A percentile compares a stretch with the other conserved stretches of the same genome.
Evolutionary conservation across 179 eudicot species (phyloP).

Genomic region (Carnegiea gigantea): DNA sequence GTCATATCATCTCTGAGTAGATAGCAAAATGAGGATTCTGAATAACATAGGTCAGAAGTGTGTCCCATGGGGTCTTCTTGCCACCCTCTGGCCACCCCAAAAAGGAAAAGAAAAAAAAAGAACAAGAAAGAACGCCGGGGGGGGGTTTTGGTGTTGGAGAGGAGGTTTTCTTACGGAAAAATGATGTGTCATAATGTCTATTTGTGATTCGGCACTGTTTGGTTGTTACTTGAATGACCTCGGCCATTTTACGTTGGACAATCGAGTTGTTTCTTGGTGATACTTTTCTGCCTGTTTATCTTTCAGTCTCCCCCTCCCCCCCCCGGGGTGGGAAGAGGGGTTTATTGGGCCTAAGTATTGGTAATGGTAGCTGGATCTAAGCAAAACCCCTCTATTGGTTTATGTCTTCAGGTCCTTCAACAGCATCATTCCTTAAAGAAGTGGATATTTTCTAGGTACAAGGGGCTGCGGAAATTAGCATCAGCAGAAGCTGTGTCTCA

Average conservation of each 20-base stretch:
- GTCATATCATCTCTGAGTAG: not conserved
- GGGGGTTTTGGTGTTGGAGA: not conserved
- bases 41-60: not conserved
- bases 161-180: not conserved
- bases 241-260: too few relatives aligned
- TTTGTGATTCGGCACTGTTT: too few relatives aligned
- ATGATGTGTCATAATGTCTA: too few relatives aligned
- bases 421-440: constrained; percentile 62
- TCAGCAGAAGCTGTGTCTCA: constrained; percentile 58
- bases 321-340: not conserved
- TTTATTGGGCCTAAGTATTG: not conserved
- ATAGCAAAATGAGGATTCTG: not conserved
- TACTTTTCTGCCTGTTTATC: too few relatives aligned
- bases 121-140: too few relatives aligned
- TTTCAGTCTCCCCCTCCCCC: too few relatives aligned
- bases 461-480: constrained; percentile 57
- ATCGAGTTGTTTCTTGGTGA: too few relatives aligned
- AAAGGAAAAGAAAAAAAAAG: too few relatives aligned
- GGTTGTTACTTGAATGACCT: too few relatives aligned
- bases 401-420: constrained; percentile 55
- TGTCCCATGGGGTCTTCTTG: not conserved
- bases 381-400: not conserved
- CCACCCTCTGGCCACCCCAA: not conserved
- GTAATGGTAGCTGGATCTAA: not conserved
- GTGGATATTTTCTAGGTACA: constrained; percentile 68